These are phyloP conservation scores for Solanum ahanhuiri DNA, from an alignment of 257 asterid genomes.

Conservation along the genomic window DNA sequence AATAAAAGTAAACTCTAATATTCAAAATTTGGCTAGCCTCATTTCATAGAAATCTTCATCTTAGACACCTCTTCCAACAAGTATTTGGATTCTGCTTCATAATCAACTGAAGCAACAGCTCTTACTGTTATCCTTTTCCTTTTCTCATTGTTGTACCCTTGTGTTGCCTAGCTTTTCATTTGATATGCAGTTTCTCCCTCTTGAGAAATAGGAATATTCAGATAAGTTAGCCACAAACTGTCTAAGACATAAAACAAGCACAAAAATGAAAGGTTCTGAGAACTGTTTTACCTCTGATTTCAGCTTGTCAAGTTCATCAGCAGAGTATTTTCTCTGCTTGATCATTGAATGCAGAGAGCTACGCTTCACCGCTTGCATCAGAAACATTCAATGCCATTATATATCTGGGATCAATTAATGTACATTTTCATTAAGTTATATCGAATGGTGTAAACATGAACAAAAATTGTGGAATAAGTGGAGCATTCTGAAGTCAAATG, in stretches of 20 bases:
- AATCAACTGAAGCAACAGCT: slow-evolving; percentile 60
- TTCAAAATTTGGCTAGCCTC: not conserved
- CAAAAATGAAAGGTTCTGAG: not conserved
- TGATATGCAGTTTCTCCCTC: slow-evolving; percentile 31
- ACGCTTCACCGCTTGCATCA: slow-evolving; percentile 86
- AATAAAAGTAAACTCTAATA: not conserved
- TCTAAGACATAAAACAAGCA: not conserved
- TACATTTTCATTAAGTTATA: no score
- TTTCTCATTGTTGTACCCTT: slow-evolving; percentile 73
- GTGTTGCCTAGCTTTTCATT: slow-evolving; percentile 31
- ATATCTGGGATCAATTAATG: slow-evolving; percentile 28
- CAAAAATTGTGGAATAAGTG: no score
- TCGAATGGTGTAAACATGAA: no score
- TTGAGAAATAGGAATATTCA: slow-evolving; percentile 8
- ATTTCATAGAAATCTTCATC: slow-evolving; percentile 18
- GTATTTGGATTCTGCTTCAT: slow-evolving; percentile 60
- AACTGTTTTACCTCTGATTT: slow-evolving; percentile 39
- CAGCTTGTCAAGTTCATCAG: slow-evolving; percentile 68
- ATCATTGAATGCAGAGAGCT: slow-evolving; percentile 57
- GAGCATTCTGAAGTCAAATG: not conserved
- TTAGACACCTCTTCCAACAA: slow-evolving; percentile 59
- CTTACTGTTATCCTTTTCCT: slow-evolving; percentile 76
- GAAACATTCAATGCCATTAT: slow-evolving; percentile 58
- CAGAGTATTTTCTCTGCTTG: slow-evolving; percentile 76
- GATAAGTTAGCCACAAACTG: not conserved